Percentiles rank a stretch among this genome's conserved stretches.
These are phyloP conservation scores for Gastrolobium villosum DNA, from an alignment of 306 rosid genomes.

Conservation along the genomic window DNA sequence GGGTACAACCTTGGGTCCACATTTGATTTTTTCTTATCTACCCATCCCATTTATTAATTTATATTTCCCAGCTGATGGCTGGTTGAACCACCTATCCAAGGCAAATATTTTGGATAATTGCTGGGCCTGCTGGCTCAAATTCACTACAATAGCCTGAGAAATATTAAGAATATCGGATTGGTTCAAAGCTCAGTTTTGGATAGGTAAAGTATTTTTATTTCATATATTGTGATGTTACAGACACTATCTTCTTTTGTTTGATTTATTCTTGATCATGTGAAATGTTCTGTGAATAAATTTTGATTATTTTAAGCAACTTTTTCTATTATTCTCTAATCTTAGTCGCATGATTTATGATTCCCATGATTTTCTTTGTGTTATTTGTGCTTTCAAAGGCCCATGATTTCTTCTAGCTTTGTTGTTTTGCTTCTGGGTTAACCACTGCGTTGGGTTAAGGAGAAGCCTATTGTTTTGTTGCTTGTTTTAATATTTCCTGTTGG, in stretches of 20 bases:
- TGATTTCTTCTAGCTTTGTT: slow-evolving; percentile 31
- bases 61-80: slow-evolving; percentile 30
- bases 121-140: slow-evolving; percentile 3
- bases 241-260: slow-evolving; percentile 34
- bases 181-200: slow-evolving; percentile 33
- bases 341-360: slow-evolving; percentile 22
- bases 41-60: slow-evolving; percentile 14
- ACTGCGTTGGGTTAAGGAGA: not conserved
- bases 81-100: not conserved
- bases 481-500: not conserved
- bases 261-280: not conserved
- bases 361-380: not conserved
- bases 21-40: slow-evolving; percentile 6
- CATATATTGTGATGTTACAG: slow-evolving; percentile 9
- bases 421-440: slow-evolving; percentile 35
- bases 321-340: slow-evolving; percentile 15
- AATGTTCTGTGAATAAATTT: not conserved
- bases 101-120: not conserved
- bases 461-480: slow-evolving; percentile 4
- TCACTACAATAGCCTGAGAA: slow-evolving; percentile 21
- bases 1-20: not conserved
- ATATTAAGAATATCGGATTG: slow-evolving; percentile 6
- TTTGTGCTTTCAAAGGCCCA: slow-evolving; percentile 17
- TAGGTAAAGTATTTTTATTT: not conserved
- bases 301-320: slow-evolving; percentile 2